phyloP scores from a whole-genome alignment of 1,284 basidiomycete species.

The Xanthoconium separans region DNA sequence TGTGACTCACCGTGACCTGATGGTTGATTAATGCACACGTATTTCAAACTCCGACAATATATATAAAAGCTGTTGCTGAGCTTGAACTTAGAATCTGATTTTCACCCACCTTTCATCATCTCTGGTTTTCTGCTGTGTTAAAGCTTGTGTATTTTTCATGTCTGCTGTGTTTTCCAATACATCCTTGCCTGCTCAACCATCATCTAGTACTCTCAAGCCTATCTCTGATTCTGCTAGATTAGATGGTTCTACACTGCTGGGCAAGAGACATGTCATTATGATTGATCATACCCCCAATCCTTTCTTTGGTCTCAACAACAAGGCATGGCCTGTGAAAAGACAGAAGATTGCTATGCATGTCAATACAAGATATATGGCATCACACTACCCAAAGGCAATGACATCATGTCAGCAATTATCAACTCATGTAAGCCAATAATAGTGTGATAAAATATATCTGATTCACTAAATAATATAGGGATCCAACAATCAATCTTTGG shows the following conservation, averaged over 20 bases:
- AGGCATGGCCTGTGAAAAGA: background rate
- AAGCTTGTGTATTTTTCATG: background rate
- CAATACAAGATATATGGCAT: constrained; percentile 18
- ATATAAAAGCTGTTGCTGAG: constrained; percentile 18
- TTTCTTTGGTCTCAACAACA: background rate
- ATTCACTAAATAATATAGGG: background rate
- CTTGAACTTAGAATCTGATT: background rate
- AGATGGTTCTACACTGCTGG: background rate
- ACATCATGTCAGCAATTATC: background rate
- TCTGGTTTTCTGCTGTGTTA: too few relatives aligned
- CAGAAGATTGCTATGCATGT: constrained; percentile 14
- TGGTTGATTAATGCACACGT: constrained; percentile 2
- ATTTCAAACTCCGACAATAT: constrained; percentile 20
- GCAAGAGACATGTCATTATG: constrained; percentile 1
- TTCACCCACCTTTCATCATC: background rate
- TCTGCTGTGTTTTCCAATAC: constrained; percentile 4
- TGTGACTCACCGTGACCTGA: background rate
- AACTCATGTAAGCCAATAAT: too few relatives aligned
- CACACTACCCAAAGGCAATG: background rate
- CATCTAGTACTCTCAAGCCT: background rate
- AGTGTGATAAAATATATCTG: accelerated
- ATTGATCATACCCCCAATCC: background rate
- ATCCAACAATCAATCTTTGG: background rate
- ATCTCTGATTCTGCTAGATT: background rate
- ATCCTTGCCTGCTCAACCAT: background rate